Evolutionary conservation across 306 rosid genomes (phyloP).

Genomic region (Medicago truncatula): DNA sequence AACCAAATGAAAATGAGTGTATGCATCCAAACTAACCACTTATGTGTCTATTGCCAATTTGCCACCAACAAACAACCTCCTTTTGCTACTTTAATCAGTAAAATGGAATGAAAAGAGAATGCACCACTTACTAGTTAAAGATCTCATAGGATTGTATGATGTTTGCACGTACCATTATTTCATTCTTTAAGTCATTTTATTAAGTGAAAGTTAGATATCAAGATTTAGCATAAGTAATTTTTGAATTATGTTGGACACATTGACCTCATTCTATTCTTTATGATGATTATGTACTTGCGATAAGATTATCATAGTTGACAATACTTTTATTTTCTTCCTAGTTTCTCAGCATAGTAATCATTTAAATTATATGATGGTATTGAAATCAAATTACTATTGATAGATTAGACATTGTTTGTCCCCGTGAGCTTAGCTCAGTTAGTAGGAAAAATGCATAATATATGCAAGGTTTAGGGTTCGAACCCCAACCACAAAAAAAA

Average conservation of each 20-base stretch:
- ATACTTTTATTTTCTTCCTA: no score
- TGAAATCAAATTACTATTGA: slow-evolving; percentile 1
- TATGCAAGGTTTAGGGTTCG: no score
- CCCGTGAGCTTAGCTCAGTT: no score
- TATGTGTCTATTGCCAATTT: slow-evolving; percentile 18
- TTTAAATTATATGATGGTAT: background rate
- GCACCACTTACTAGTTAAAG: slow-evolving; percentile 27
- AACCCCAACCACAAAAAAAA: no score
- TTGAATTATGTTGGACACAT: slow-evolving; percentile 35
- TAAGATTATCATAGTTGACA: background rate
- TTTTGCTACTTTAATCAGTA: slow-evolving; percentile 25
- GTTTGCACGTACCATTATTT: background rate
- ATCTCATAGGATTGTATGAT: slow-evolving; percentile 20
- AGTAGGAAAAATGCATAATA: no score
- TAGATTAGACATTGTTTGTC: no score
- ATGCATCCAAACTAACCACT: slow-evolving; percentile 24
- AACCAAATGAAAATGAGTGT: background rate
- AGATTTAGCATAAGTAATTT: slow-evolving; percentile 43
- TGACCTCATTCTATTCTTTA: slow-evolving; percentile 25
- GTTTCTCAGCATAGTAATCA: background rate
- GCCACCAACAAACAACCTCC: slow-evolving; percentile 21
- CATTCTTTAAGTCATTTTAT: slow-evolving; percentile 29
- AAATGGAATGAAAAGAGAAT: slow-evolving; percentile 27
- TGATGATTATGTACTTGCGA: slow-evolving; percentile 22
- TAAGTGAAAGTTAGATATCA: slow-evolving; percentile 51